phyloP scores from a whole-genome alignment of 257 asterid species.

The Solanum lycopersicoides region DNA sequence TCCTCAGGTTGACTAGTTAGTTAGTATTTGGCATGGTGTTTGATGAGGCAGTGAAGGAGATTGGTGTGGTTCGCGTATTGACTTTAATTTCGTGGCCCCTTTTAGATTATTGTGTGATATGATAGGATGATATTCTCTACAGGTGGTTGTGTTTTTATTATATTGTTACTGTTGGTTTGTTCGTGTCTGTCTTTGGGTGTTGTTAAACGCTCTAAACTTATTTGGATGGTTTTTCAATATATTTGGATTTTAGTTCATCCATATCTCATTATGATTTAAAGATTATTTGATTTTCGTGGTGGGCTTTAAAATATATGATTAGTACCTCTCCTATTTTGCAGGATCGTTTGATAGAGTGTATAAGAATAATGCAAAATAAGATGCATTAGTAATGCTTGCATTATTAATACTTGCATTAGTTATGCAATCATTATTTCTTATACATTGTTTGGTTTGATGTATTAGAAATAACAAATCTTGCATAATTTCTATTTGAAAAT shows the following conservation, averaged over 20 bases:
- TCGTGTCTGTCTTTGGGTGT: not conserved
- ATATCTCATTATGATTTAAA: too few relatives aligned
- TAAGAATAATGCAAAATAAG: too few relatives aligned
- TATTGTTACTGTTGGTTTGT: not conserved
- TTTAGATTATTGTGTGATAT: not conserved
- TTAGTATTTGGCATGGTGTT: not conserved
- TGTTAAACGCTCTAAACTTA: not conserved
- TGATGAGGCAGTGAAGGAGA: not conserved
- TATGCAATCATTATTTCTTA: too few relatives aligned
- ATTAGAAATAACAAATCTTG: too few relatives aligned
- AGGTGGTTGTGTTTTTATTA: not conserved
- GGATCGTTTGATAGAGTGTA: too few relatives aligned
- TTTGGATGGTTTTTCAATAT: not conserved
- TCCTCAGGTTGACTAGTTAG: not conserved
- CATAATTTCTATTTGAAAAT: too few relatives aligned
- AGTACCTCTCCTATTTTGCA: not conserved
- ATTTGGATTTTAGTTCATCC: not conserved
- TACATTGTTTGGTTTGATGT: too few relatives aligned
- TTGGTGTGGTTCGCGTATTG: slow-evolving; percentile 91
- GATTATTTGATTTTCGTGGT: too few relatives aligned
- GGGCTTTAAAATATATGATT: too few relatives aligned
- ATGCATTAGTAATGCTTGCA: too few relatives aligned
- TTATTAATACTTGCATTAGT: too few relatives aligned
- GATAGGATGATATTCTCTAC: not conserved
- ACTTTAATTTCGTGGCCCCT: slow-evolving; percentile 26